A percentile compares a stretch with the other conserved stretches of the same genome.
These are phyloP conservation scores for Candida dajiaensis DNA, from an alignment of 805 yeast genomes.

Conservation along the genomic window DNA sequence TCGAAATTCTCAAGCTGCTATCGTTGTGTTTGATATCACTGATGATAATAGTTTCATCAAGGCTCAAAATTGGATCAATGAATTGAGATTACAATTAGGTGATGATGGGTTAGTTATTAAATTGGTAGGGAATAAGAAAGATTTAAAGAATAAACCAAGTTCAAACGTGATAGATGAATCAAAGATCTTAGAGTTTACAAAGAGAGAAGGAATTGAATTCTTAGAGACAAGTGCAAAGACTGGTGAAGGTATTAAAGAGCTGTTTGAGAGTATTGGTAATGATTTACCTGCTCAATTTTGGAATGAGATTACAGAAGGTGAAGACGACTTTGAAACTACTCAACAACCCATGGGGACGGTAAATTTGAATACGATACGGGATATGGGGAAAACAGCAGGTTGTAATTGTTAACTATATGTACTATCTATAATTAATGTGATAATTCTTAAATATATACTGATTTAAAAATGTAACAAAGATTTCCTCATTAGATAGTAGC, in stretches of 20 bases:
- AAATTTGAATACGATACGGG: constrained; percentile 25
- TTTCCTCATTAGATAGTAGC: constrained; percentile 49
- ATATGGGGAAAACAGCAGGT: not conserved
- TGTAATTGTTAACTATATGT: constrained; percentile 4
- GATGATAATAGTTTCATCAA: constrained; percentile 64
- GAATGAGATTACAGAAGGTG: constrained; percentile 15
- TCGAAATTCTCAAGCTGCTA: constrained; percentile 74
- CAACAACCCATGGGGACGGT: constrained; percentile 16
- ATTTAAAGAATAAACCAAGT: constrained; percentile 33
- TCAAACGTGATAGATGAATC: constrained; percentile 20
- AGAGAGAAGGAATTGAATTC: constrained; percentile 28
- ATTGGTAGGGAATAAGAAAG: constrained; percentile 82
- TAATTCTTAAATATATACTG: not conserved
- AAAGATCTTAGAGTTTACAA: constrained; percentile 5
- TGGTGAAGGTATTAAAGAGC: constrained; percentile 51
- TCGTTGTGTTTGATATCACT: constrained; percentile 82
- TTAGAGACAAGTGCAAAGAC: constrained; percentile 45
- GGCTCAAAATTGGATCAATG: constrained; percentile 89
- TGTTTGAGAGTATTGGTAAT: constrained; percentile 38
- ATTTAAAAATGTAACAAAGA: constrained; percentile 63
- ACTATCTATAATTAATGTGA: not conserved
- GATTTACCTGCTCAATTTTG: constrained; percentile 36
- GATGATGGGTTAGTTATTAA: constrained; percentile 68
- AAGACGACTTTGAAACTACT: not conserved
- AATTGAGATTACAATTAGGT: constrained; percentile 38